Conservation (phyloP, 495 filamentous ascomycete genomes). For the Cudoniella acicularis region DNA sequence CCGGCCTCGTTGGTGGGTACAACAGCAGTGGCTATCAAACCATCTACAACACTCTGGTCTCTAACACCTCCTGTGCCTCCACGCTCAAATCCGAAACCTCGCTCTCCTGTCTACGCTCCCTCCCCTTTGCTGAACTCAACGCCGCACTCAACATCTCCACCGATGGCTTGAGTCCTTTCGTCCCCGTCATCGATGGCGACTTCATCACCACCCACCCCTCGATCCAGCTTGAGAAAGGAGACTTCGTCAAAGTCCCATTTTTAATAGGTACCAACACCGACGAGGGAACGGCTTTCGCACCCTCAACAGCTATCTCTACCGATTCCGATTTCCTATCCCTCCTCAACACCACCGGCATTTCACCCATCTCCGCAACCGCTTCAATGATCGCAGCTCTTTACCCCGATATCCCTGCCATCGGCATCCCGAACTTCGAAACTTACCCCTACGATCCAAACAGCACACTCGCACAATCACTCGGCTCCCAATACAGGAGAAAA, state of each 20-base stretch:
- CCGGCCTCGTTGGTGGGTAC: slow-evolving; percentile 4
- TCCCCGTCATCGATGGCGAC: slow-evolving; percentile 41
- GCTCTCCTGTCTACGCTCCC: slow-evolving; percentile 26
- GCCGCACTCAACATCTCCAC: slow-evolving; percentile 45
- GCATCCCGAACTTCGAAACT: slow-evolving; percentile 22
- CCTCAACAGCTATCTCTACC: slow-evolving; percentile 38
- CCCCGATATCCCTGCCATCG: slow-evolving; percentile 29
- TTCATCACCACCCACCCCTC: slow-evolving; percentile 33
- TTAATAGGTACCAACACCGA: slow-evolving; percentile 59
- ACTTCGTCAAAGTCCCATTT: slow-evolving; percentile 49
- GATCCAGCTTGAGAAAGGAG: slow-evolving; percentile 33
- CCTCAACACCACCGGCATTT: slow-evolving; percentile 24
- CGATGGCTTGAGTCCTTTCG: slow-evolving; percentile 19
- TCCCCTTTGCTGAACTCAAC: slow-evolving; percentile 38
- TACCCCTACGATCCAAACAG: slow-evolving; percentile 20
- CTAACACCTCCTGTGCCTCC: slow-evolving; percentile 34
- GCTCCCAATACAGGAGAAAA: slow-evolving; percentile 29
- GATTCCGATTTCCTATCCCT: slow-evolving; percentile 34
- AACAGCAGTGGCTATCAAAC: slow-evolving; percentile 34
- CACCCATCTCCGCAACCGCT: slow-evolving; percentile 25
- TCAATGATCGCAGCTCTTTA: slow-evolving; percentile 26
- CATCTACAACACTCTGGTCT: slow-evolving; percentile 40
- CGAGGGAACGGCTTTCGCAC: slow-evolving; percentile 52
- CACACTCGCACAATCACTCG: slow-evolving; percentile 19
- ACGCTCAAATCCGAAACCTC: slow-evolving; percentile 38